Base-by-base conservation (phyloP, 768 basidiomycete species). In the Hericium erinaceus region DNA sequence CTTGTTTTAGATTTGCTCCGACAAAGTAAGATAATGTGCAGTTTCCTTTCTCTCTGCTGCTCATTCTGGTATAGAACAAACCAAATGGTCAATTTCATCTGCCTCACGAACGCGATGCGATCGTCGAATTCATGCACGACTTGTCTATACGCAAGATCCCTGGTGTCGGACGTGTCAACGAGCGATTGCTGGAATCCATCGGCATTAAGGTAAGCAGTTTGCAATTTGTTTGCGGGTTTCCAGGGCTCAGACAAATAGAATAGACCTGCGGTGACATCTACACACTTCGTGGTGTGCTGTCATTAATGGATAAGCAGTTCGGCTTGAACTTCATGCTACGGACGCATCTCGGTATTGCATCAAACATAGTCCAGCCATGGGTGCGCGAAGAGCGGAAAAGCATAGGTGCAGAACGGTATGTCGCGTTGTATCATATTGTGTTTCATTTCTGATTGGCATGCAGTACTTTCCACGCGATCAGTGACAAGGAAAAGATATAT, bases 181-280 rank as follows among this genome's bases (percentile, higher is more conserved):
- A 99, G 70, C 76, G 92, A 48, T 74, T 95, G 26, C 73, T 97
- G 10, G 90, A 94, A 56, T 87, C 89, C 2, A 79, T 97, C 33
- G 93, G 89, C 8, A 84, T 98, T 65, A 87, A 88, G 79, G 93
- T 83, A 64, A 33, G 9, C 9, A 33, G 7, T 1, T 8, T 57
- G 73, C 28, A 54, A 24, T 18, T 15, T 28, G 40, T 39, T 11
- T 54, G 26, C 13, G 10, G 57, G 22, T 24, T 48, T 56, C 39
- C 26, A 52, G 39, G 24, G 50, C 28, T 33, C 7, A 16, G 26
- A 50, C 52, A 24, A 22, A 24, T 48, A 26, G 4, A 18, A 4
- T n/a, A 95, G 89, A 92, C 80, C 11, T 98, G 95, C 63, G 94
- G 90, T 4, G 95, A 99, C 68, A 88, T 98, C 49, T 89, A 81